Conservation (phyloP, 2,329 filamentous ascomycete genomes). For the Uncinocarpus reesii region DNA sequence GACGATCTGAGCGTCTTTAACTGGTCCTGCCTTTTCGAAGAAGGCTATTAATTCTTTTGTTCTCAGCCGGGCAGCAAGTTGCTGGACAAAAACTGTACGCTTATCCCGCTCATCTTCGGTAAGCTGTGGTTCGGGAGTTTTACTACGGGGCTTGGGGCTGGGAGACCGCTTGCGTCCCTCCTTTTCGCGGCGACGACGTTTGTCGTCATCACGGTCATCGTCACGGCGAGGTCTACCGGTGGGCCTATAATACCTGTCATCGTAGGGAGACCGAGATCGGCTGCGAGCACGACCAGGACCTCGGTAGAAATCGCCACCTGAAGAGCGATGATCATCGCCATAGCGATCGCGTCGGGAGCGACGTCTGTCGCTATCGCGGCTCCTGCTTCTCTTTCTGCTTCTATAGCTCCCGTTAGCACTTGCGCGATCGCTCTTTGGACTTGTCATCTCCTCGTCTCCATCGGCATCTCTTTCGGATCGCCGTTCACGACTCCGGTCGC, state of each 20-base stretch:
- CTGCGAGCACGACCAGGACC: slow-evolving; percentile 54
- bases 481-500: slow-evolving; percentile 49
- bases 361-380: slow-evolving; percentile 64
- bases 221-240: slow-evolving; percentile 40
- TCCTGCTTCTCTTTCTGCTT: slow-evolving; percentile 70
- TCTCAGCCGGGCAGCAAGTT: slow-evolving; percentile 84
- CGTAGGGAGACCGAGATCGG: slow-evolving; percentile 61
- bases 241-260: slow-evolving; percentile 48
- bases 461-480: slow-evolving; percentile 44
- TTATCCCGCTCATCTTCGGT: slow-evolving; percentile 95
- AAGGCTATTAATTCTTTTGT: slow-evolving; percentile 89
- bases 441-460: slow-evolving; percentile 51
- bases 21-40: slow-evolving; percentile 87
- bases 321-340: slow-evolving; percentile 38
- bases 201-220: slow-evolving; percentile 40
- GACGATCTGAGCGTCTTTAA: slow-evolving; percentile 96
- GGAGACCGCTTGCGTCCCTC: slow-evolving; percentile 39
- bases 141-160: slow-evolving; percentile 34
- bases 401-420: slow-evolving; percentile 59
- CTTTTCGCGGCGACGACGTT: slow-evolving; percentile 45
- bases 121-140: slow-evolving; percentile 56
- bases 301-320: slow-evolving; percentile 60
- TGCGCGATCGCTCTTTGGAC: slow-evolving; percentile 63
- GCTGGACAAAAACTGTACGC: slow-evolving; percentile 95
- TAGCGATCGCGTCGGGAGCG: slow-evolving; percentile 62